These are phyloP conservation scores for Vaccinium macrocarpon DNA, from an alignment of 148 eudicot species.

Conservation along the genomic window DNA sequence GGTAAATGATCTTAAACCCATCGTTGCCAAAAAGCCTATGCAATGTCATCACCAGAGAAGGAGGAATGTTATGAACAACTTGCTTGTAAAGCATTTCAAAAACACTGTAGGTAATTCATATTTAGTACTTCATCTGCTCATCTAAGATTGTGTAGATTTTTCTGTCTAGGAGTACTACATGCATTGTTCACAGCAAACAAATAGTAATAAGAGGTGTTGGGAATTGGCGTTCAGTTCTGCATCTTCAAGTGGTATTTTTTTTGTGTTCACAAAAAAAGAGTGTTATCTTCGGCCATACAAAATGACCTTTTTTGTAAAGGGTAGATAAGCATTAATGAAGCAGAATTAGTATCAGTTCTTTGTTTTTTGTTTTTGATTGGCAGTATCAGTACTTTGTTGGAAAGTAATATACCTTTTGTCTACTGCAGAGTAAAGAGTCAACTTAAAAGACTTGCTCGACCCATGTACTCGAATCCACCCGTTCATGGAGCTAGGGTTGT, in stretches of 20 bases:
- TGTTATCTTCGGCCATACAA: background rate
- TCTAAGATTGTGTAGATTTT: background rate
- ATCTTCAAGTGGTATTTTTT: background rate
- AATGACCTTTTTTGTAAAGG: background rate
- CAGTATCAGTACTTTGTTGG: background rate
- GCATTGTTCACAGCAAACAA: background rate
- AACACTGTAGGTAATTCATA: background rate
- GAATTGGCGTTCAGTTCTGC: background rate
- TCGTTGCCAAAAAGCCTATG: background rate
- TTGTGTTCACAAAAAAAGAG: background rate
- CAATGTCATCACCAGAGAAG: background rate
- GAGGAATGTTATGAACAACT: background rate
- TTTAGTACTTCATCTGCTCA: background rate
- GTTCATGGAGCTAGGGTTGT: slow-evolving; percentile 93
- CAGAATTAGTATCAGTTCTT: background rate
- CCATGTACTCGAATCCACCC: slow-evolving; percentile 99
- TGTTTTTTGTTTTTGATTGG: background rate
- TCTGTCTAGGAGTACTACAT: background rate
- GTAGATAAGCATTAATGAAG: background rate
- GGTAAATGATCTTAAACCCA: background rate
- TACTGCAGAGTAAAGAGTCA: slow-evolving; percentile 84
- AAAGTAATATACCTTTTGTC: background rate
- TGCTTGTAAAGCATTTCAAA: background rate
- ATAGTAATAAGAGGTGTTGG: background rate
- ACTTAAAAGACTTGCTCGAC: slow-evolving; percentile 86